Percentiles rank a stretch among this genome's conserved stretches.
Conservation (phyloP, 1,284 basidiomycete species). For the Irpex sp. region DNA sequence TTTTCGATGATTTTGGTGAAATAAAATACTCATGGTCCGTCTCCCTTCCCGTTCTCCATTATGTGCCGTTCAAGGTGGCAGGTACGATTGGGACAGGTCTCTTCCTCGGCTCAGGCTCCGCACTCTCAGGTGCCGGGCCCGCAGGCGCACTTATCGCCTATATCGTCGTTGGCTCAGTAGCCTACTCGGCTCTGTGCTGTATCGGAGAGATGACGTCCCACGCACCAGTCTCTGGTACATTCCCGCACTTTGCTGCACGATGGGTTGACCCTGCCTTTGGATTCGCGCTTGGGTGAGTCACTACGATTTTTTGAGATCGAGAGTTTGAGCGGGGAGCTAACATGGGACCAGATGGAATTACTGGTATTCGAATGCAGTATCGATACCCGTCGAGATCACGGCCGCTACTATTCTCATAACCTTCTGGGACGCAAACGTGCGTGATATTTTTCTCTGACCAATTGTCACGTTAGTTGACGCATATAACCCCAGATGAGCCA, state of each 20-base stretch:
- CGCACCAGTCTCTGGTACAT: slow-evolving; percentile 72
- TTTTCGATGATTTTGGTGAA: too few species aligned
- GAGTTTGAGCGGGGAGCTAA: not conserved
- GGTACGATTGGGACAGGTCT: slow-evolving; percentile 77
- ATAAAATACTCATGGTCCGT: slow-evolving; percentile 17
- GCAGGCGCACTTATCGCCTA: slow-evolving; percentile 62
- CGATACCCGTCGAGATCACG: slow-evolving; percentile 72
- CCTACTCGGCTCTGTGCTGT: slow-evolving; percentile 62
- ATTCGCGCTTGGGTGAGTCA: slow-evolving; percentile 46
- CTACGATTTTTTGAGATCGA: not conserved
- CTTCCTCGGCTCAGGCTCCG: slow-evolving; percentile 76
- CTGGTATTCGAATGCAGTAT: slow-evolving; percentile 54
- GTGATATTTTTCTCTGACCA: slow-evolving; percentile 13
- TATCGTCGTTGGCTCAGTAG: slow-evolving; percentile 54
- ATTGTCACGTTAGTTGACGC: not conserved
- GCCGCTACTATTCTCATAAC: slow-evolving; percentile 72
- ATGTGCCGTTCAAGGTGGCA: slow-evolving; percentile 45
- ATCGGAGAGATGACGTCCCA: slow-evolving; percentile 71
- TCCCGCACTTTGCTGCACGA: slow-evolving; percentile 67
- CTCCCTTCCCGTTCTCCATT: not conserved
- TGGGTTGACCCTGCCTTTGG: slow-evolving; percentile 78
- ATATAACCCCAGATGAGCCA: slow-evolving; percentile 38
- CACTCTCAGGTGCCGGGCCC: slow-evolving; percentile 53
- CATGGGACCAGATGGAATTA: slow-evolving; percentile 33
- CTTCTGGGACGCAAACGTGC: slow-evolving; percentile 72